Percentiles rank a stretch among this genome's conserved stretches.
phyloP scores from a whole-genome alignment of 306 rosid species.

The Corylus avellana region DNA sequence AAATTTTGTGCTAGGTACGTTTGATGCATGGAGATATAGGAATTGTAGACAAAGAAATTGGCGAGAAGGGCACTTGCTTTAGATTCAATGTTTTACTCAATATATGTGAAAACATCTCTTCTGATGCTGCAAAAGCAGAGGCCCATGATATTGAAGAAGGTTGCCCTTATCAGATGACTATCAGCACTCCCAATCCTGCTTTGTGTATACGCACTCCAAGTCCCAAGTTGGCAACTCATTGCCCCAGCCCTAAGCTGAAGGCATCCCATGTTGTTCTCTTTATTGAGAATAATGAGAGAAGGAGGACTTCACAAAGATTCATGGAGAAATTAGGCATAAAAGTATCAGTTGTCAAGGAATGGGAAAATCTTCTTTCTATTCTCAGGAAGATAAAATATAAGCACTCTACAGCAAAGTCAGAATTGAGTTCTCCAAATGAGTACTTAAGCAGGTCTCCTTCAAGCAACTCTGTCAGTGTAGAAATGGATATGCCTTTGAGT shows the following conservation, averaged over 20 bases:
- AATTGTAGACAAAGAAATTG: slow-evolving; percentile 67
- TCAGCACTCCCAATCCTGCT: slow-evolving; percentile 28
- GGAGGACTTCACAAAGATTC: slow-evolving; percentile 27
- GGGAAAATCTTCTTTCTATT: slow-evolving; percentile 32
- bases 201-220: slow-evolving; percentile 36
- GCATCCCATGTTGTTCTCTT: slow-evolving; percentile 45
- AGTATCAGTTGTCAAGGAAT: slow-evolving; percentile 25
- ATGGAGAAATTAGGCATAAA: slow-evolving; percentile 41
- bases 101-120: slow-evolving; percentile 25
- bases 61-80: slow-evolving; percentile 70
- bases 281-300: slow-evolving; percentile 30
- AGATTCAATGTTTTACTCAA: slow-evolving; percentile 60
- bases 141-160: slow-evolving; percentile 22
- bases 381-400: slow-evolving; percentile 28
- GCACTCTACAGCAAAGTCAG: slow-evolving; percentile 26
- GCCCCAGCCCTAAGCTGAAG: slow-evolving; percentile 43
- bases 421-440: slow-evolving; percentile 16
- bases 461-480: slow-evolving; percentile 1
- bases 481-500: slow-evolving; percentile 17
- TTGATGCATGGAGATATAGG: slow-evolving; percentile 80
- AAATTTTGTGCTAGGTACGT: slow-evolving; percentile 51
- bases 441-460: slow-evolving; percentile 25
- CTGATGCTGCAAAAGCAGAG: slow-evolving; percentile 28
- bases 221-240: slow-evolving; percentile 32
- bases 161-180: slow-evolving; percentile 1